phyloP scores from a whole-genome alignment of 2,329 filamentous ascomycete species.

The Neurospora crassa region DNA sequence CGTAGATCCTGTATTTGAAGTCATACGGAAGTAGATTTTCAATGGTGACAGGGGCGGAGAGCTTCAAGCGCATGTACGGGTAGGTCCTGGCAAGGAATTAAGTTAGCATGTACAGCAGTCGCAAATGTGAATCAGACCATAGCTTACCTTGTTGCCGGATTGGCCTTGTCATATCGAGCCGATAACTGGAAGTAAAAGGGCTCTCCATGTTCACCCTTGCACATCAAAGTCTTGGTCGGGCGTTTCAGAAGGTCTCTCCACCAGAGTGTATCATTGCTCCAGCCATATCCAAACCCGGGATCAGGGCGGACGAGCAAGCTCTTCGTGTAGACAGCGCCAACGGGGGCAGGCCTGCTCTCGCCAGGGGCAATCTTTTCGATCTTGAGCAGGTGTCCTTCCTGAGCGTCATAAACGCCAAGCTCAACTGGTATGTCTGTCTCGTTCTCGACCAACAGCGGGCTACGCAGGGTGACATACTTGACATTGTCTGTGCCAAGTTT shows the following conservation, averaged over 20 bases:
- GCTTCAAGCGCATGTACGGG: conserved; percentile 86
- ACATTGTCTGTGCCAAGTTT: conserved; percentile 88
- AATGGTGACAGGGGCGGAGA: conserved; percentile 86
- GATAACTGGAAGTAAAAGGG: conserved; percentile 97
- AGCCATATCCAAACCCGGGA: conserved; percentile 91
- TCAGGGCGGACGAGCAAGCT: conserved; percentile 82
- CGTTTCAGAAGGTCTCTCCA: conserved; percentile 85
- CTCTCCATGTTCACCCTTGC: conserved; percentile 75
- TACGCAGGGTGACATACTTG: conserved; percentile 94
- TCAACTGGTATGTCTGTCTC: conserved; percentile 95
- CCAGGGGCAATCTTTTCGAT: conserved; percentile 96
- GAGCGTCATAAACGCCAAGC: conserved; percentile 78
- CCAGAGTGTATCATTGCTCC: conserved; percentile 82
- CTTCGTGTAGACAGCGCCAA: conserved; percentile 86
- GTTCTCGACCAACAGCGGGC: conserved; percentile 86
- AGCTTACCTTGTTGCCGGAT: conserved; percentile 64
- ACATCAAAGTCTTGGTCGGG: conserved; percentile 79
- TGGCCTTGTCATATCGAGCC: conserved; percentile 71
- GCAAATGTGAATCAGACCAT: background rate
- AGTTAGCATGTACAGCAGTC: conserved; percentile 22
- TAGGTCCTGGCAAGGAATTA: conserved; percentile 52
- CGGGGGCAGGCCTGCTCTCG: conserved; percentile 78
- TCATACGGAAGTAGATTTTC: conserved; percentile 94
- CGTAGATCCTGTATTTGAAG: conserved; percentile 98
- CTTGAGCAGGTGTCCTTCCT: conserved; percentile 84